Evolutionary conservation across 1,284 basidiomycete species (phyloP).

Genomic region (Uromyces viciae-fabae): DNA sequence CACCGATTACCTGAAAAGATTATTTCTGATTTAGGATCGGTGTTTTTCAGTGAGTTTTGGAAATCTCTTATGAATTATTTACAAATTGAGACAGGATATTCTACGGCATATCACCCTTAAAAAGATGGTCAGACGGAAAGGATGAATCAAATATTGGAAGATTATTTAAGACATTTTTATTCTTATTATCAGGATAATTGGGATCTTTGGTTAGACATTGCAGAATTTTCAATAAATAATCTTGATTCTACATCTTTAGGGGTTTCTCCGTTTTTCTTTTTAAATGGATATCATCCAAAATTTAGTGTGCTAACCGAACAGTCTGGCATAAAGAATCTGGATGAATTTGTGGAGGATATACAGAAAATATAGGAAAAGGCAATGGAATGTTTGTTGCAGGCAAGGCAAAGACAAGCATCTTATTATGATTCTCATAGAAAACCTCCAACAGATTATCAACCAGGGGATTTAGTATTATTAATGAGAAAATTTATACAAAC

Average conservation of each 20-base stretch:
- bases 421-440: neutral
- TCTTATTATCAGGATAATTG: conserved; percentile 48
- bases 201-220: conserved; percentile 48
- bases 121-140: conserved; percentile 19
- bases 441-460: neutral
- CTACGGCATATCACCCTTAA: conserved; percentile 25
- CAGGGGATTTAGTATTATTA: neutral
- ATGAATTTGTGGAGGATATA: neutral
- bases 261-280: conserved; percentile 9
- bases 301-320: neutral
- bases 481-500: neutral
- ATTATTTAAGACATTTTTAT: conserved; percentile 47
- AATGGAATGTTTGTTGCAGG: neutral
- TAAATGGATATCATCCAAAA: neutral
- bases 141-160: conserved; percentile 20
- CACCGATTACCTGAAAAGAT: conserved; percentile 19
- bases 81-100: neutral
- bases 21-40: neutral
- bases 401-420: neutral
- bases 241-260: neutral
- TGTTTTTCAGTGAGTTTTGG: conserved; percentile 10
- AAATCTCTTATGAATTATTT: neutral
- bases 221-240: conserved; percentile 56
- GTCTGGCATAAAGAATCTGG: neutral
- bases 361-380: neutral